Evolutionary conservation across 139 green algal species (phyloP).

Genomic region (Asterochloris sp.): DNA sequence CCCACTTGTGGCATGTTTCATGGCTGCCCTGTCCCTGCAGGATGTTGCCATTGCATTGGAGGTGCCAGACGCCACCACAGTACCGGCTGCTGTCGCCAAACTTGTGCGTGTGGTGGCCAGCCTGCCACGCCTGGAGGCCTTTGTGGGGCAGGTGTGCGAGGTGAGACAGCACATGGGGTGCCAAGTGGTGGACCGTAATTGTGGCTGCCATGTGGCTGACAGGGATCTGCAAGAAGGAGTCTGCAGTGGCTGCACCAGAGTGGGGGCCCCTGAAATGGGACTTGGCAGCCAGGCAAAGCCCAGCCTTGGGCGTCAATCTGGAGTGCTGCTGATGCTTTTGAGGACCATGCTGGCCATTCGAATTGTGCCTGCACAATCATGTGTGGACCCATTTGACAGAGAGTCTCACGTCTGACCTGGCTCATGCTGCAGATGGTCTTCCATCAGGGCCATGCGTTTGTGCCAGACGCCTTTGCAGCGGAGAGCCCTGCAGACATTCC

Average conservation of each 20-base stretch:
- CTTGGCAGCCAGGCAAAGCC: too few relatives aligned
- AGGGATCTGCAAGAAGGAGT: slow-evolving; percentile 1
- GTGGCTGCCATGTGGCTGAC: slow-evolving; percentile 31
- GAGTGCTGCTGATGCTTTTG: too few relatives aligned
- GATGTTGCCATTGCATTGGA: slow-evolving; percentile 69
- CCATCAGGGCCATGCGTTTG: slow-evolving; percentile 23
- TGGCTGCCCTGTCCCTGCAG: slow-evolving; percentile 30
- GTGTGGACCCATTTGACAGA: too few relatives aligned
- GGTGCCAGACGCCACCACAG: slow-evolving; percentile 49
- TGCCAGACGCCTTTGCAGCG: slow-evolving; percentile 31
- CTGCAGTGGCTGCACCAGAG: too few relatives aligned
- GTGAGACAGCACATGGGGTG: not conserved
- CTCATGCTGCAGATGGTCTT: slow-evolving; percentile 26
- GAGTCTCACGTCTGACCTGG: too few relatives aligned
- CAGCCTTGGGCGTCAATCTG: too few relatives aligned
- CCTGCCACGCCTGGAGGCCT: slow-evolving; percentile 43
- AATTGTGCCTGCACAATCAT: too few relatives aligned
- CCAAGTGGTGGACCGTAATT: slow-evolving; percentile 25
- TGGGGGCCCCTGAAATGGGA: too few relatives aligned
- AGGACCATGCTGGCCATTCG: too few relatives aligned
- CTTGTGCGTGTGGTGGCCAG: slow-evolving; percentile 29
- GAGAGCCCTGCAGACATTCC: slow-evolving; percentile 26
- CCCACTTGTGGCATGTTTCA: too few relatives aligned
- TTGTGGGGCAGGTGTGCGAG: slow-evolving; percentile 39
- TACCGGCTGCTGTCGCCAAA: slow-evolving; percentile 26